Evolutionary conservation across 495 filamentous ascomycete genomes (phyloP).

Genomic region (Podospora fimiseda): DNA sequence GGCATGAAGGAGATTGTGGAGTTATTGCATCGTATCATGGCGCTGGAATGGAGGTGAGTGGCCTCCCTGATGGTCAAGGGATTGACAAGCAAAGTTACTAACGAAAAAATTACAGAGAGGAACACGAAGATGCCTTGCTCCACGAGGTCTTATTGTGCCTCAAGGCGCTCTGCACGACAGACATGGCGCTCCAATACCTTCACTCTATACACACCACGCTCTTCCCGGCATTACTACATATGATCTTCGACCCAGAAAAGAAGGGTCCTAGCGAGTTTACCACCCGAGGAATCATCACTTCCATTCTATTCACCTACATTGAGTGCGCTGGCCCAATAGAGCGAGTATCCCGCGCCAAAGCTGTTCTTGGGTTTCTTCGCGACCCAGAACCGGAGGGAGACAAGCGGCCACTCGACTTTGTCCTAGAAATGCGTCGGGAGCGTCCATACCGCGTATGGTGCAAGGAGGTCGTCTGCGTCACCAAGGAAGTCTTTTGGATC

Average conservation of each 20-base stretch:
- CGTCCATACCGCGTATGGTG: slow-evolving; percentile 91
- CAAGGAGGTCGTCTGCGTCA: slow-evolving; percentile 84
- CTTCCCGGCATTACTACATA: slow-evolving; percentile 78
- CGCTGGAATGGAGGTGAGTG: slow-evolving; percentile 93
- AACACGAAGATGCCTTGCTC: slow-evolving; percentile 88
- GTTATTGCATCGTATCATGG: slow-evolving; percentile 82
- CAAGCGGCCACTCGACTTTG: slow-evolving; percentile 72
- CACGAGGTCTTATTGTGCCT: slow-evolving; percentile 91
- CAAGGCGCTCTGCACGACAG: slow-evolving; percentile 91
- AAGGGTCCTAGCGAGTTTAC: slow-evolving; percentile 96
- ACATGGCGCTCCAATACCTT: slow-evolving; percentile 73
- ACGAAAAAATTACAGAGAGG: slow-evolving; percentile 58
- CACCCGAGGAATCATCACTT: slow-evolving; percentile 80
- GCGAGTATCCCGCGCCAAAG: slow-evolving; percentile 55
- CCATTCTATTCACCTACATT: slow-evolving; percentile 78
- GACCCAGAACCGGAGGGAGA: slow-evolving; percentile 74
- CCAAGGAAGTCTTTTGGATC: slow-evolving; percentile 99
- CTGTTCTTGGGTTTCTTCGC: slow-evolving; percentile 68
- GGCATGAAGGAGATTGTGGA: slow-evolving; percentile 89
- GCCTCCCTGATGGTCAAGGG: no score
- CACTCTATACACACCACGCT: slow-evolving; percentile 68
- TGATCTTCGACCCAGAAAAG: slow-evolving; percentile 94
- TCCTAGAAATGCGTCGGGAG: slow-evolving; percentile 77
- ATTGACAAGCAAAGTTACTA: no score
- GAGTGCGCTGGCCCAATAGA: slow-evolving; percentile 48